Conservation (phyloP, 257 asterid species). For the Thymus mandschuricus region DNA sequence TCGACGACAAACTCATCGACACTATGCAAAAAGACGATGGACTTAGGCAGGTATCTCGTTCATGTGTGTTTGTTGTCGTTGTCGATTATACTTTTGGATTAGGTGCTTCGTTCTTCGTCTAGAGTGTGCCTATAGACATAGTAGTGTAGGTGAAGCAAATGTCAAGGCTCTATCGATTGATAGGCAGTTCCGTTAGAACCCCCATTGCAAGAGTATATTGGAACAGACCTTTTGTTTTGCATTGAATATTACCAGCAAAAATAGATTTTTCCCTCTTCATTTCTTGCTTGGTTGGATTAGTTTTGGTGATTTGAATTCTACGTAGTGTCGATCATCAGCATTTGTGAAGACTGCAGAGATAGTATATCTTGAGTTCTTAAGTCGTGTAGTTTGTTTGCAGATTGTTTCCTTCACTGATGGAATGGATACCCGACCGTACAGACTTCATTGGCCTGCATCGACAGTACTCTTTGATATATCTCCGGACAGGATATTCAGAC, state of each 20-base stretch:
- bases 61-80: not conserved
- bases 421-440: slow-evolving; percentile 85
- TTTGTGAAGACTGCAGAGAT: slow-evolving; percentile 3
- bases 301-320: not conserved
- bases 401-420: slow-evolving; percentile 86
- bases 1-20: slow-evolving; percentile 67
- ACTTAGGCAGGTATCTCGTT: slow-evolving; percentile 63
- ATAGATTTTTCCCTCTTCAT: not conserved
- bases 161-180: too few species aligned
- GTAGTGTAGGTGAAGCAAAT: too few species aligned
- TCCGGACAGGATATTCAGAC: slow-evolving; percentile 53
- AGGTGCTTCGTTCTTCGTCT: too few species aligned
- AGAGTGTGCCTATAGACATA: too few species aligned
- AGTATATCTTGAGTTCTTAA: slow-evolving; percentile 16
- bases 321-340: not conserved
- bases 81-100: not conserved
- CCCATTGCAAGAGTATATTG: too few species aligned
- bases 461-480: slow-evolving; percentile 65
- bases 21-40: slow-evolving; percentile 50
- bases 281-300: slow-evolving; percentile 1
- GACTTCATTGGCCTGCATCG: slow-evolving; percentile 80
- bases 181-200: too few species aligned
- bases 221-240: not conserved
- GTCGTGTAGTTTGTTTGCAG: slow-evolving; percentile 49
- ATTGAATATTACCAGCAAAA: not conserved